These are phyloP conservation scores for Bryoerythrophyllum caledonicum DNA, from an alignment of 225 moss, liverwort and hornwort species.

Conservation along the genomic window DNA sequence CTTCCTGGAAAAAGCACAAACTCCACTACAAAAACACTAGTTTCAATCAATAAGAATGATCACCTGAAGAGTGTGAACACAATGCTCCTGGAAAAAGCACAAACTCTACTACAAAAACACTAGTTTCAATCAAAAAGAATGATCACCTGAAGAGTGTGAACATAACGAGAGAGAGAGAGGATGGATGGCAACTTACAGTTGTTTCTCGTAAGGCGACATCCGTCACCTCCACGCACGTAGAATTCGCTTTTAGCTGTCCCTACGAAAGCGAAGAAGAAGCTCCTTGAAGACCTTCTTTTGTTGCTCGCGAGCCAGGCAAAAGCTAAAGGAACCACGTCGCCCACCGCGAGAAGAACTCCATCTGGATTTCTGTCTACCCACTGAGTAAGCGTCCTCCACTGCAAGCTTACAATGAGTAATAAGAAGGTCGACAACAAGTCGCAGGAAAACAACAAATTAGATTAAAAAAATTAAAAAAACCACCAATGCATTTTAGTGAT, in stretches of 20 bases:
- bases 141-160: neutral
- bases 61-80: neutral
- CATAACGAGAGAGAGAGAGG: too few relatives aligned
- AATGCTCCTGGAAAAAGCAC: slow-evolving; percentile 41
- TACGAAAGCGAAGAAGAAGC: slow-evolving; percentile 61
- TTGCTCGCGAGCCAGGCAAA: slow-evolving; percentile 88
- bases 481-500: neutral
- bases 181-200: slow-evolving; percentile 33
- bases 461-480: neutral
- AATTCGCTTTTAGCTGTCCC: slow-evolving; percentile 95
- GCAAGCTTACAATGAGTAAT: slow-evolving; percentile 33
- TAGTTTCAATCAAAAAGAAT: neutral
- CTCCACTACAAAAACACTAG: slow-evolving; percentile 55
- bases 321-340: slow-evolving; percentile 78
- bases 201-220: slow-evolving; percentile 33
- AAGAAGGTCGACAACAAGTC: neutral
- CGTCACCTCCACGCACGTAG: slow-evolving; percentile 59
- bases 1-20: slow-evolving; percentile 59
- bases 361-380: slow-evolving; percentile 84
- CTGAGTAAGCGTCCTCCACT: slow-evolving; percentile 66
- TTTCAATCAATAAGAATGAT: neutral
- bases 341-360: slow-evolving; percentile 78
- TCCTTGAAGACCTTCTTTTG: slow-evolving; percentile 26
- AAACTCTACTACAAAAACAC: slow-evolving; percentile 60
- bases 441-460: neutral